Evolutionary conservation across 306 rosid species (phyloP).

Genomic region (Echinosophora koreensis): DNA sequence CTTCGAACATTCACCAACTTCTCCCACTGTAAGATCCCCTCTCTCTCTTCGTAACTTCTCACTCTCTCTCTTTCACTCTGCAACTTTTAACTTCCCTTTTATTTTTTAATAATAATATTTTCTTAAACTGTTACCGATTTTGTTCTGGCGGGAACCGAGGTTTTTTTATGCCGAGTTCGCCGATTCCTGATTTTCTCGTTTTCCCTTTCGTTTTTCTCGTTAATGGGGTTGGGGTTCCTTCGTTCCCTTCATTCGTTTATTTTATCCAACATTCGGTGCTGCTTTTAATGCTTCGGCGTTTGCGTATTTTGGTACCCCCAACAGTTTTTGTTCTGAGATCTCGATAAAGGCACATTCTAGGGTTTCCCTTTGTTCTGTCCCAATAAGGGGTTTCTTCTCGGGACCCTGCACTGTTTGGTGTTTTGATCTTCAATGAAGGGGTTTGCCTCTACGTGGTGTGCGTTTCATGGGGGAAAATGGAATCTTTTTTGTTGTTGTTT

Average conservation of each 20-base stretch:
- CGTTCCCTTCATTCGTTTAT: not conserved
- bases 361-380: conserved; percentile 45
- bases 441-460: not conserved
- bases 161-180: not conserved
- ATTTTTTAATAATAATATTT: not conserved
- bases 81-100: not conserved
- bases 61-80: conserved; percentile 23
- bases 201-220: not conserved
- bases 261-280: not conserved
- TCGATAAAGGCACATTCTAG: conserved; percentile 42
- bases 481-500: not conserved
- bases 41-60: not conserved
- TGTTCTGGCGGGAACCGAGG: conserved; percentile 55
- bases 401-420: conserved; percentile 7
- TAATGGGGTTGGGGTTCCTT: conserved; percentile 3
- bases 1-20: conserved; percentile 40
- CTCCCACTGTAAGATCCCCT: conserved; percentile 56
- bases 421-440: conserved; percentile 33
- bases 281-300: not conserved
- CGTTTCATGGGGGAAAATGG: conserved; percentile 1
- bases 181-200: conserved; percentile 11
- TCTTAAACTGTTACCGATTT: conserved; percentile 32
- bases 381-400: conserved; percentile 34
- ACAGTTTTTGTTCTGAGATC: conserved; percentile 33
- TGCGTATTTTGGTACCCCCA: not conserved